These are phyloP conservation scores for Fusarium sp. DNA, from an alignment of 2,329 filamentous ascomycete species.

Conservation along the genomic window DNA sequence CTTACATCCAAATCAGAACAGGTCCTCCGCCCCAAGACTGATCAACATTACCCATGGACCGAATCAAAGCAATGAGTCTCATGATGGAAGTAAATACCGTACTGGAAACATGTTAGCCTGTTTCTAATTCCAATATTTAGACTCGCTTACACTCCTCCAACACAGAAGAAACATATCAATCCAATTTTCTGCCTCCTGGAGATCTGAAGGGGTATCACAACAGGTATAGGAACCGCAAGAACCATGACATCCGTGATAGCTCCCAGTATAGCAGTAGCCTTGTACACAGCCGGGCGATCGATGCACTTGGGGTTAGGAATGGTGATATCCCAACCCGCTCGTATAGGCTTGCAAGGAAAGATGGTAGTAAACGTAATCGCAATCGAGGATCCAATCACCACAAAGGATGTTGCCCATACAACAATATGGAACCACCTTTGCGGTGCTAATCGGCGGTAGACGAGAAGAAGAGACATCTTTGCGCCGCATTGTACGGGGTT, in stretches of 20 bases:
- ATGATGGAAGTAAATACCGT: slow-evolving; percentile 30
- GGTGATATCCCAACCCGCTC: slow-evolving; percentile 18
- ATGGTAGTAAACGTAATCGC: slow-evolving; percentile 22
- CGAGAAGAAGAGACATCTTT: slow-evolving; percentile 7
- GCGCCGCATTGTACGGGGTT: slow-evolving; percentile 22
- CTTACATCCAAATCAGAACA: slow-evolving; percentile 33
- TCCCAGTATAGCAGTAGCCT: slow-evolving; percentile 17
- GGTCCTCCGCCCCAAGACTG: slow-evolving; percentile 19
- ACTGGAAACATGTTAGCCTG: background rate
- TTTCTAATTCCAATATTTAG: accelerated
- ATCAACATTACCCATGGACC: slow-evolving; percentile 5
- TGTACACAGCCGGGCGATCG: slow-evolving; percentile 9
- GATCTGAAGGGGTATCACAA: slow-evolving; percentile 10
- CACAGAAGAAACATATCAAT: slow-evolving; percentile 13
- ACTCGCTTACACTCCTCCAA: slow-evolving; percentile 6
- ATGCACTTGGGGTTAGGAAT: slow-evolving; percentile 9
- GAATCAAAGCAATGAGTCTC: slow-evolving; percentile 22
- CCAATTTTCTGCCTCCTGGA: slow-evolving; percentile 14
- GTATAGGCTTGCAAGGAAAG: slow-evolving; percentile 9
- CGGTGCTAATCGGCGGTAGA: slow-evolving; percentile 11
- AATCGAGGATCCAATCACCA: slow-evolving; percentile 18
- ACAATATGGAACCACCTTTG: slow-evolving; percentile 11
- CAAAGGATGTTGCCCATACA: slow-evolving; percentile 4
- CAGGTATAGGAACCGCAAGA: slow-evolving; percentile 13
- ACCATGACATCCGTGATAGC: slow-evolving; percentile 14